These are phyloP conservation scores for Aspergillus novoparasiticus DNA, from an alignment of 2,329 filamentous ascomycete genomes.

Conservation along the genomic window DNA sequence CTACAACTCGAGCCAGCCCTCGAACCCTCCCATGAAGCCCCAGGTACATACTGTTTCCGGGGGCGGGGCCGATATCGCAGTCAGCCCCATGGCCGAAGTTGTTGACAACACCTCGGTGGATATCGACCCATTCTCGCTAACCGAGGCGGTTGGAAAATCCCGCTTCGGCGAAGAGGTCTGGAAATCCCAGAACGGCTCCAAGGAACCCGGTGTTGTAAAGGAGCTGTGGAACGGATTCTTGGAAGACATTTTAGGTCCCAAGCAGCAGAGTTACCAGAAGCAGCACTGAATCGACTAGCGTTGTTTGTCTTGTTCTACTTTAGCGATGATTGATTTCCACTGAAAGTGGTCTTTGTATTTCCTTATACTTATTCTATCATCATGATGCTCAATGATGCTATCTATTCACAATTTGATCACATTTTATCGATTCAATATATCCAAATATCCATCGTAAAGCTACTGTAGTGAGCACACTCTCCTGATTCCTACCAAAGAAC, in stretches of 20 bases:
- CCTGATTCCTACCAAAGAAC: background rate
- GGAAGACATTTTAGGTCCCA: conserved; percentile 42
- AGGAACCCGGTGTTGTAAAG: conserved; percentile 33
- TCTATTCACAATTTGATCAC: background rate
- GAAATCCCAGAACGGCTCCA: conserved; percentile 37
- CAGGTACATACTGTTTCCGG: conserved; percentile 58
- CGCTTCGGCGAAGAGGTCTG: conserved; percentile 39
- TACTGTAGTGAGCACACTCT: background rate
- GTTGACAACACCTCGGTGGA: conserved; percentile 59
- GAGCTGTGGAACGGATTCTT: conserved; percentile 41
- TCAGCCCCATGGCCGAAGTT: conserved; percentile 60
- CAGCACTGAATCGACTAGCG: background rate
- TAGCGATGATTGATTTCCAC: background rate
- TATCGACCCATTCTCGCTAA: conserved; percentile 60
- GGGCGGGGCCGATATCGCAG: conserved; percentile 44
- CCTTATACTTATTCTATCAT: background rate
- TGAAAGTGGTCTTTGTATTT: background rate
- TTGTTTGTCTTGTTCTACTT: background rate
- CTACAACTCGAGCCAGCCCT: conserved; percentile 25
- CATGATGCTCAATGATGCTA: conserved; percentile 1
- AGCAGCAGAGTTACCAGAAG: conserved; percentile 21
- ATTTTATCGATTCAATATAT: background rate
- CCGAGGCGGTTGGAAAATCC: conserved; percentile 50
- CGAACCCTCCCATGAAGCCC: conserved; percentile 52
- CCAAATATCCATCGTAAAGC: background rate